phyloP scores from a whole-genome alignment of 2,329 filamentous ascomycete genomes.

The Colletotrichum tropicale region DNA sequence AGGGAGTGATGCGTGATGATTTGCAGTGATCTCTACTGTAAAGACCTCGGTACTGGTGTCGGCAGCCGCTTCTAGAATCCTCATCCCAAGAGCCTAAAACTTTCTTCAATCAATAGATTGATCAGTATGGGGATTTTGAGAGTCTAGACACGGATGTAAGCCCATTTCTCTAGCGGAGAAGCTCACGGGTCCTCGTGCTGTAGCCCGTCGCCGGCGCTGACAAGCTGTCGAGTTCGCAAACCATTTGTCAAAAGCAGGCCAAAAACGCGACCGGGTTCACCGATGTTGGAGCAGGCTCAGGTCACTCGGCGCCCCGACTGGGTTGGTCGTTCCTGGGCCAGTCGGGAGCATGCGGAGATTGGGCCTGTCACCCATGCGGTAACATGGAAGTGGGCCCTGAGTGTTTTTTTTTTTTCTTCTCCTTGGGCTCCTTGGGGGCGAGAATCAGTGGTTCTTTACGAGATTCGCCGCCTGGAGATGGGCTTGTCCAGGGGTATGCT shows the following conservation, averaged over 20 bases:
- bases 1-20: background rate
- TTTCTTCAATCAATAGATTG: background rate
- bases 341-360: constrained; percentile 13
- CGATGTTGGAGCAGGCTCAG: constrained; percentile 1
- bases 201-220: background rate
- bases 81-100: background rate
- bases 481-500: background rate
- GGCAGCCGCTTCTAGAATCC: background rate
- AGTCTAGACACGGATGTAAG: background rate
- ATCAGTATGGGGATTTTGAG: background rate
- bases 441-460: background rate
- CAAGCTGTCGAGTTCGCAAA: background rate
- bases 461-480: background rate
- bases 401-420: background rate
- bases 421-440: background rate
- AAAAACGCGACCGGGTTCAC: background rate
- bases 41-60: background rate
- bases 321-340: constrained; percentile 8
- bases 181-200: background rate
- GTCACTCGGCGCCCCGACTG: background rate
- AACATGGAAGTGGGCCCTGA: background rate
- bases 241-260: background rate
- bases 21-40: background rate
- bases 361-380: background rate
- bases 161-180: background rate